phyloP scores from a whole-genome alignment of 805 yeast species.

The Candida nemodendra region DNA sequence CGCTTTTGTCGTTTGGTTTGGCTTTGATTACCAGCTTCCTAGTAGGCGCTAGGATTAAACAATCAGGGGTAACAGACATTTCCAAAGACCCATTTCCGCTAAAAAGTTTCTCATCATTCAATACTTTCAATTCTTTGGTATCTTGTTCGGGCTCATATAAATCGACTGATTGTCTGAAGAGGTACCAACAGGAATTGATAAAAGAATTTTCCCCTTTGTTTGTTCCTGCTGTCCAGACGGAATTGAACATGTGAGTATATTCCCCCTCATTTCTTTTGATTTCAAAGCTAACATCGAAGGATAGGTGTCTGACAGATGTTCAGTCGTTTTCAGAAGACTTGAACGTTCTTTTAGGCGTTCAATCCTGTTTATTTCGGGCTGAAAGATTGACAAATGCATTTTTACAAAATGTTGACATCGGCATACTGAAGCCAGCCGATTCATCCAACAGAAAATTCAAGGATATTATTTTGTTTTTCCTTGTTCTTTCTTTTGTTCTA shows the following conservation, averaged over 20 bases:
- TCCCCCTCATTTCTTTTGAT: background rate
- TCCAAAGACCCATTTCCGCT: background rate
- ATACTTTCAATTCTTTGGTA: constrained; percentile 7
- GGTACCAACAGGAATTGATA: constrained; percentile 12
- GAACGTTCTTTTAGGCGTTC: constrained; percentile 14
- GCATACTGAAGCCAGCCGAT: too few relatives aligned
- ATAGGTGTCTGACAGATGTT: constrained; percentile 16
- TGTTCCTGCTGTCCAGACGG: constrained; percentile 14
- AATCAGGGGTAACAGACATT: background rate
- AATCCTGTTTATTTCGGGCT: constrained; percentile 17
- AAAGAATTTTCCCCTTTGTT: constrained; percentile 11
- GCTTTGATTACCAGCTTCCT: background rate
- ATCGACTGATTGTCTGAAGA: constrained; percentile 12
- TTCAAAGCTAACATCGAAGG: too few relatives aligned
- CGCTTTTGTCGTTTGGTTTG: background rate
- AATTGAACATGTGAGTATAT: constrained; percentile 11
- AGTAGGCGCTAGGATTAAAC: background rate
- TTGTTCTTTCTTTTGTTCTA: background rate
- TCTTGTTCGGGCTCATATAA: constrained; percentile 17
- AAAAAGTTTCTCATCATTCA: background rate
- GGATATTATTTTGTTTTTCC: background rate
- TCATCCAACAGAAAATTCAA: background rate
- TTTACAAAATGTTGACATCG: background rate
- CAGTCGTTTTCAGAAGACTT: constrained; percentile 3
- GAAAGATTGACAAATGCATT: constrained; percentile 13